These are phyloP conservation scores for Pythium insidiosum DNA, from an alignment of 352 stramenopile genomes.

Conservation along the genomic window DNA sequence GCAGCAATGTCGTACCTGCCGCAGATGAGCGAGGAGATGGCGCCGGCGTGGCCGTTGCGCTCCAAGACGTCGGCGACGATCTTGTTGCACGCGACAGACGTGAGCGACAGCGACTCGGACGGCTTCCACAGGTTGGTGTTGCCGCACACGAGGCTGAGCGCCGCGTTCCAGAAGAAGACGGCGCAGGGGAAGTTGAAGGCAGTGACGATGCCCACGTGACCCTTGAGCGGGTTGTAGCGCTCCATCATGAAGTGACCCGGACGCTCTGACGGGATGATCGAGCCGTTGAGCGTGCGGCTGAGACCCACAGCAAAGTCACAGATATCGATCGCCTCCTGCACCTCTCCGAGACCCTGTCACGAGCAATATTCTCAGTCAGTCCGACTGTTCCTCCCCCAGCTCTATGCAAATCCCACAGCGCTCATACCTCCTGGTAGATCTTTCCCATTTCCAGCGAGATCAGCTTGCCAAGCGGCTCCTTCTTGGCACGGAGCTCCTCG, in stretches of 20 bases:
- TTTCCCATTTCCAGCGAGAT: slow-evolving; percentile 93
- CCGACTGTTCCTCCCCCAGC: background rate
- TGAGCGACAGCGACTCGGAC: slow-evolving; percentile 80
- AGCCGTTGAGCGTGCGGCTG: slow-evolving; percentile 82
- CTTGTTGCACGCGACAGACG: slow-evolving; percentile 91
- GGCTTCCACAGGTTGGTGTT: slow-evolving; percentile 93
- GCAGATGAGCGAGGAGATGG: too few species aligned
- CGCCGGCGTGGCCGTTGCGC: slow-evolving; percentile 76
- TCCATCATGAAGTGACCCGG: slow-evolving; percentile 92
- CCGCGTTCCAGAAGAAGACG: slow-evolving; percentile 88
- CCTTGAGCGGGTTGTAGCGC: slow-evolving; percentile 89
- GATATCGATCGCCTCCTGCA: slow-evolving; percentile 93
- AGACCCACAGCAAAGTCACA: slow-evolving; percentile 92
- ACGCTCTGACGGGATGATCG: slow-evolving; percentile 87
- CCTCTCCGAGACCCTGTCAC: slow-evolving; percentile 80
- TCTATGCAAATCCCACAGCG: background rate
- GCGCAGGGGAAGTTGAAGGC: slow-evolving; percentile 93
- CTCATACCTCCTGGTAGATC: slow-evolving; percentile 78
- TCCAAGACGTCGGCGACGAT: slow-evolving; percentile 86
- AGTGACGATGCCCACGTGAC: slow-evolving; percentile 90
- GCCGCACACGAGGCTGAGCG: slow-evolving; percentile 84
- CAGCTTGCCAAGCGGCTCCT: slow-evolving; percentile 84
- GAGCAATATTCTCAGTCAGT: too few species aligned
- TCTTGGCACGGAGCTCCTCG: slow-evolving; percentile 83
- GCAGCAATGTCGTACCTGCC: slow-evolving; percentile 32